Conservation (phyloP, 179 eudicot species). For the Patellifolia procumbens region DNA sequence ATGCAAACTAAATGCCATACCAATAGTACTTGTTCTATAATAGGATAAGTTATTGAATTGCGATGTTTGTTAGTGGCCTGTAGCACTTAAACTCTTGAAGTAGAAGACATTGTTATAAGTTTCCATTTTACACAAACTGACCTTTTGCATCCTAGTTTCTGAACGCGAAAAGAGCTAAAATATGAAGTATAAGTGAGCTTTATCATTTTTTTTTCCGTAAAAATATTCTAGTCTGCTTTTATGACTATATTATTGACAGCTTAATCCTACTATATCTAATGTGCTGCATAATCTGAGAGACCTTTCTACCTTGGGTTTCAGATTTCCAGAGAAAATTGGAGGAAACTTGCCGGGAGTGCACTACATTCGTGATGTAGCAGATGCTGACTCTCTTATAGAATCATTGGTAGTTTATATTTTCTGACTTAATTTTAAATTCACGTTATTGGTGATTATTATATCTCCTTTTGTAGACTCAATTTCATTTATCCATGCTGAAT, state of each 20-base stretch:
- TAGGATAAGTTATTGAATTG: too few species aligned
- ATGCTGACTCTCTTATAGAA: conserved; percentile 80
- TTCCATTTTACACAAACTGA: neutral
- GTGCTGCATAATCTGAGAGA: conserved; percentile 8
- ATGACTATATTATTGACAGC: neutral
- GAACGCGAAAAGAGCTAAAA: neutral
- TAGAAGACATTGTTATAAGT: neutral
- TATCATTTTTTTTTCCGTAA: too few species aligned
- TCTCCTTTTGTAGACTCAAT: too few species aligned
- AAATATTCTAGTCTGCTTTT: too few species aligned
- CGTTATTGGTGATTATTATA: neutral
- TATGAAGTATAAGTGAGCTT: too few species aligned
- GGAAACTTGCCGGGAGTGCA: conserved; percentile 95
- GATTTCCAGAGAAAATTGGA: conserved; percentile 93
- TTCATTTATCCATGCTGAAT: neutral
- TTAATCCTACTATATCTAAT: neutral
- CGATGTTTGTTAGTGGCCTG: neutral
- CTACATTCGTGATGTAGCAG: conserved; percentile 94
- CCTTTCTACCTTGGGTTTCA: conserved; percentile 31
- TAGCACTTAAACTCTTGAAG: neutral
- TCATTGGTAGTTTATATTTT: conserved; percentile 62
- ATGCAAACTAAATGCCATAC: neutral
- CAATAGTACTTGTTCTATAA: neutral
- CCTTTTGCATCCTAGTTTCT: neutral
- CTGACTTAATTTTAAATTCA: neutral